Conservation (phyloP, 371 early-diverging fungal genomes). For the Rhizopus stolonifer region DNA sequence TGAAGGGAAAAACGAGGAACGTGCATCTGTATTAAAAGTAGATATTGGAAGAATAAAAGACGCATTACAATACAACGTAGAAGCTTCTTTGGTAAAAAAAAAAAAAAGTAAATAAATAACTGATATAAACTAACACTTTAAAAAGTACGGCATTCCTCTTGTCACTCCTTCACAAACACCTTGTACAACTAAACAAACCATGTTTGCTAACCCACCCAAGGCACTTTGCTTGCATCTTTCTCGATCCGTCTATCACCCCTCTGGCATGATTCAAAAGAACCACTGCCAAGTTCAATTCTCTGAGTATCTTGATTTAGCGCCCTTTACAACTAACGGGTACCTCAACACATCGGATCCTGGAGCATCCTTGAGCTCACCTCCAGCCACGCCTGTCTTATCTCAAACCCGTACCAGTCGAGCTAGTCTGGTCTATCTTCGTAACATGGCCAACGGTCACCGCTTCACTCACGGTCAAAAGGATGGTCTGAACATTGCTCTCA, state of each 20-base stretch:
- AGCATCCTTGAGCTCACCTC: constrained; percentile 38
- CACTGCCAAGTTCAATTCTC: constrained; percentile 60
- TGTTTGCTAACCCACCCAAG: constrained; percentile 66
- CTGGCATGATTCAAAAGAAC: constrained; percentile 70
- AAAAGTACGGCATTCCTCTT: constrained; percentile 41
- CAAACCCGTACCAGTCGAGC: constrained; percentile 38
- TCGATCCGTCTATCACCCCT: constrained; percentile 66
- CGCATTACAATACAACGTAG: constrained; percentile 39
- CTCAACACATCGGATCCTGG: constrained; percentile 46
- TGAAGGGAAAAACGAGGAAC: constrained; percentile 11
- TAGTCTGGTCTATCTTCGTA: constrained; percentile 47
- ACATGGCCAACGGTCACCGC: constrained; percentile 47
- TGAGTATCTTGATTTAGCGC: constrained; percentile 62
- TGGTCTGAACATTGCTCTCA: constrained; percentile 37
- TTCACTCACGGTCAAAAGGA: constrained; percentile 26
- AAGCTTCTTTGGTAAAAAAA: constrained; percentile 31
- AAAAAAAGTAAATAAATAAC: not conserved
- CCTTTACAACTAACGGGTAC: constrained; percentile 61
- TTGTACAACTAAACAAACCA: constrained; percentile 59
- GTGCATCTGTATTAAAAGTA: constrained; percentile 16
- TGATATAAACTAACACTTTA: not conserved
- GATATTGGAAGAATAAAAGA: constrained; percentile 36
- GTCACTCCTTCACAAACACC: constrained; percentile 27
- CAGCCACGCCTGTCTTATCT: constrained; percentile 24
- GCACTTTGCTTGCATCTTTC: constrained; percentile 73